Base-by-base conservation (phyloP, 257 asterid species). In the Prunella vulgaris region DNA sequence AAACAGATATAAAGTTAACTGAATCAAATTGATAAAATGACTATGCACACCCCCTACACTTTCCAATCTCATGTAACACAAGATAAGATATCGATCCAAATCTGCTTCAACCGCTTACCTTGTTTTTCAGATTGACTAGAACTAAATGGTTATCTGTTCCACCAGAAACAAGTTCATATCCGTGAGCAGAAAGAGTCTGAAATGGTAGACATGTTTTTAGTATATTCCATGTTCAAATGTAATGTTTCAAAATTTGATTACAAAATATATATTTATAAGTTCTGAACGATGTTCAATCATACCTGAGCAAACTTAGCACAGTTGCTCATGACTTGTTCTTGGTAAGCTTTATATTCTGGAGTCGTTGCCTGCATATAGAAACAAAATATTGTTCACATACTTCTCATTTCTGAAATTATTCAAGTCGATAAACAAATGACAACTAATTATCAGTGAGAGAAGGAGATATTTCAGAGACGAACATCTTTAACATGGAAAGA, bases 141-240 rank as follows among this genome's bases (percentile, higher is more conserved):
- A 91, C 96, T 42, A 88, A 77, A 74, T 91, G 97, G 81, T 88
- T 90, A 12, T 90, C 97, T 2, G 97, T 88, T 83, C 97, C 96
- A 18, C 97, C 96, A 38, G 97, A 88, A 49, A 90, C 96, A 65
- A 90, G 90, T 59, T 90, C 96, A 44, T 90, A 88, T 67, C 97
- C 97, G 21, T 42, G 66, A 69, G 64, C 76, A 12, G 18, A 35
- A 68, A 88, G 77, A 66, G 90, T 76, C 96, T 90, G 82, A 86
- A 81, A 76, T 70, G 70, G 28, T n/a, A 54, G 66, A 75, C 33
- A 21, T 35, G 53, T 18, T 53, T 71, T 82, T 64, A 76, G 74
- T 9, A 66, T 10, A 33, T 52, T 30, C 7, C 28, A 71, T 22
- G 15, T 17, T 53, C 49, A 66, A 33, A 38, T 13, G 68, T 12